Evolutionary conservation across 2,329 filamentous ascomycete species (phyloP).

Genomic region (Diplocarpon mali): DNA sequence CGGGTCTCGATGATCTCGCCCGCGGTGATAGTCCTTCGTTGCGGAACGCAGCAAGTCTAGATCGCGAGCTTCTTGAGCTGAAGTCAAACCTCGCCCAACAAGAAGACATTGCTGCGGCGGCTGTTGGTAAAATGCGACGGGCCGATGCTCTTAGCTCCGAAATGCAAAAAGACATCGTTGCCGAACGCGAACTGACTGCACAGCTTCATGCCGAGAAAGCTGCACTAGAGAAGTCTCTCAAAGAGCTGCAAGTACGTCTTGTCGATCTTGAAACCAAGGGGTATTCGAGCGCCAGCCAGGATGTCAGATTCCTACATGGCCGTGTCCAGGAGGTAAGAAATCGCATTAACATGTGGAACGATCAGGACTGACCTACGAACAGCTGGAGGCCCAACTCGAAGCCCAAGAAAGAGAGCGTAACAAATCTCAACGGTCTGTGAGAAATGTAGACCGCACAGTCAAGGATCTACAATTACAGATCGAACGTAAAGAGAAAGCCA

Average conservation of each 20-base stretch:
- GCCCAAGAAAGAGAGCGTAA: constrained; percentile 67
- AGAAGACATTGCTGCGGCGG: constrained; percentile 82
- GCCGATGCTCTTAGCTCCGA: constrained; percentile 80
- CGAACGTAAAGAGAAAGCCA: constrained; percentile 84
- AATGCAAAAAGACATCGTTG: constrained; percentile 83
- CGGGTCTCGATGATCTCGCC: constrained; percentile 77
- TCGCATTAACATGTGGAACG: constrained; percentile 11
- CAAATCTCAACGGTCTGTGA: constrained; percentile 74
- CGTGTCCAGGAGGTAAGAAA: constrained; percentile 80
- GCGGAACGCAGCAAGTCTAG: constrained; percentile 78
- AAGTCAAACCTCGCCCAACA: constrained; percentile 84
- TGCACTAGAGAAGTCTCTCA: constrained; percentile 75
- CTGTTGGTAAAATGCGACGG: constrained; percentile 93
- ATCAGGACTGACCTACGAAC: constrained; percentile 21
- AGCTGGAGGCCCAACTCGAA: constrained; percentile 85
- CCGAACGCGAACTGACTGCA: constrained; percentile 71
- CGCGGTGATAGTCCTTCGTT: constrained; percentile 78
- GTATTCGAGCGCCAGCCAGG: constrained; percentile 86
- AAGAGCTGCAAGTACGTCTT: constrained; percentile 79
- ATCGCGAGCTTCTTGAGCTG: constrained; percentile 80
- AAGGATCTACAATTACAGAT: constrained; percentile 89
- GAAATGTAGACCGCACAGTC: constrained; percentile 87
- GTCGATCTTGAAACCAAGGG: constrained; percentile 96
- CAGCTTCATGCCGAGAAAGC: constrained; percentile 86
- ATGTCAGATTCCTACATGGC: constrained; percentile 89